These are phyloP conservation scores for Daedalea quercina DNA, from an alignment of 768 basidiomycete genomes.

Conservation along the genomic window DNA sequence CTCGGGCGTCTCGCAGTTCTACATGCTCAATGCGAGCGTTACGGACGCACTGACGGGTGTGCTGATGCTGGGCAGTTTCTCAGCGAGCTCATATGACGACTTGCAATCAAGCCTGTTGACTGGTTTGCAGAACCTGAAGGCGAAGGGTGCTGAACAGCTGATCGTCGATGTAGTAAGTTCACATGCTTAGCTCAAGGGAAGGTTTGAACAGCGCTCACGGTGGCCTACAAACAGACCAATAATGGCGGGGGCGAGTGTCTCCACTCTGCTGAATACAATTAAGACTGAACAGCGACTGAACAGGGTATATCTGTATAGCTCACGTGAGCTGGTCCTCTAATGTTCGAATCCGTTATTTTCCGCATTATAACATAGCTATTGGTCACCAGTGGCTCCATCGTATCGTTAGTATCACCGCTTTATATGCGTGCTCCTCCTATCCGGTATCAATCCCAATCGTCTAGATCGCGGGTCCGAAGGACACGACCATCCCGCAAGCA, in stretches of 20 bases:
- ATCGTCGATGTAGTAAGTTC: constrained; percentile 48
- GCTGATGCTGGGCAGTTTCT: constrained; percentile 53
- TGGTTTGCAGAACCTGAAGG: constrained; percentile 41
- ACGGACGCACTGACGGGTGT: constrained; percentile 37
- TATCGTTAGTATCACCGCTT: constrained; percentile 21
- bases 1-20: constrained; percentile 48
- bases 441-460: neutral
- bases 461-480: constrained; percentile 44
- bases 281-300: neutral
- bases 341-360: too few species aligned
- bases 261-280: neutral
- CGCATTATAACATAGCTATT: too few species aligned
- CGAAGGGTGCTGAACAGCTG: constrained; percentile 41
- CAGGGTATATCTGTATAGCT: constrained; percentile 50
- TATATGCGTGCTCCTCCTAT: neutral
- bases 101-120: constrained; percentile 38
- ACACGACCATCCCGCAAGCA: constrained; percentile 46
- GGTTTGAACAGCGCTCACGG: too few species aligned
- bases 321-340: constrained; percentile 33
- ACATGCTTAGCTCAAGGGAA: too few species aligned
- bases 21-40: constrained; percentile 39
- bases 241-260: constrained; percentile 24
- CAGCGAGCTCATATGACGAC: constrained; percentile 33
- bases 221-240: constrained; percentile 18
- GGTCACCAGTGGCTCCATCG: constrained; percentile 34